phyloP scores from a whole-genome alignment of 176 grass and related monocot genomes.

The Carex parvula region DNA sequence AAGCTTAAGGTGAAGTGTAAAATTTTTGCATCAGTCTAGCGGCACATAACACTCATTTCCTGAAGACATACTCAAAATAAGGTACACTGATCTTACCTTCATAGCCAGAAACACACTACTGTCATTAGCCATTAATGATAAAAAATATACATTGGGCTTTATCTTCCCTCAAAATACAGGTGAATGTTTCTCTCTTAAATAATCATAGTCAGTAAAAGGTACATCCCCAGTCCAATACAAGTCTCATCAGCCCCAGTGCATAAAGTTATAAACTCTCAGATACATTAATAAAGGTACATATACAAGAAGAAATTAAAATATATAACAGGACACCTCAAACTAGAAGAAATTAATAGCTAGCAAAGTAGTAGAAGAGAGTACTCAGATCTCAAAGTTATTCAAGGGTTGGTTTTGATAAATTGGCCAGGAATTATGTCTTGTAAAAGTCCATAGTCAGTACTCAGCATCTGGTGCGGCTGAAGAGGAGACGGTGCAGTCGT shows the following conservation, averaged over 20 bases:
- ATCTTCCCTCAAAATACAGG: slow-evolving; percentile 19
- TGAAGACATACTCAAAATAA: neutral
- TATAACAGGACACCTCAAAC: slow-evolving; percentile 5
- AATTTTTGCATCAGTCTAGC: neutral
- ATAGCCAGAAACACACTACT: neutral
- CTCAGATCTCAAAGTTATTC: slow-evolving; percentile 4
- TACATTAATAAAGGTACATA: slow-evolving; percentile 48
- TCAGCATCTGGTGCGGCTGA: slow-evolving; percentile 41
- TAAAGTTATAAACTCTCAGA: neutral
- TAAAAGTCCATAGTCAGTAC: slow-evolving; percentile 61
- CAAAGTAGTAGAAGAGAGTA: slow-evolving; percentile 14
- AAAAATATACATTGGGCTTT: slow-evolving; percentile 1
- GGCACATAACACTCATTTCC: neutral
- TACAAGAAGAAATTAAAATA: slow-evolving; percentile 44
- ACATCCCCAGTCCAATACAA: neutral
- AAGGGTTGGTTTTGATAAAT: slow-evolving; percentile 18
- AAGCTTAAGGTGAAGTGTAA: neutral
- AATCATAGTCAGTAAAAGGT: slow-evolving; percentile 10
- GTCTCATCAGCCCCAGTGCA: neutral
- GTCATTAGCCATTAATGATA: slow-evolving; percentile 16
- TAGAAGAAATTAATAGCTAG: neutral
- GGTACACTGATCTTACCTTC: neutral
- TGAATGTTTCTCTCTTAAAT: slow-evolving; percentile 32
- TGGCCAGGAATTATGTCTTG: slow-evolving; percentile 61
- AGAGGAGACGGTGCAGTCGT: slow-evolving; percentile 28